phyloP scores from a whole-genome alignment of 352 stramenopile genomes.

The Phytophthora colocasiae region DNA sequence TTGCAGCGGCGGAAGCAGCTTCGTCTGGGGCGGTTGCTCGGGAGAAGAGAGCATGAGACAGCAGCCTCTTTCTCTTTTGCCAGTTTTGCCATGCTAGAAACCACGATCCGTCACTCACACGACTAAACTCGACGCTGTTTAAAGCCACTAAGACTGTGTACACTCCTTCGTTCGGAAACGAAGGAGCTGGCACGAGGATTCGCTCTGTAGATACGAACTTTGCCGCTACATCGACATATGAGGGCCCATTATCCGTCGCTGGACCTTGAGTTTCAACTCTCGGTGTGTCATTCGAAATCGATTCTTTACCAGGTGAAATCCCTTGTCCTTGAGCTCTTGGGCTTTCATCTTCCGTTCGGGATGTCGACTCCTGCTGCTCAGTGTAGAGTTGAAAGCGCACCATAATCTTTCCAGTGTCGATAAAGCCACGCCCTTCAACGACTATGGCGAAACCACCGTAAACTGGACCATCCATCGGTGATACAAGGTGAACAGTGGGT shows the following conservation, averaged over 20 bases:
- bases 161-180: slow-evolving; percentile 70
- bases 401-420: slow-evolving; percentile 66
- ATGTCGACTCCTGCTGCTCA: slow-evolving; percentile 17
- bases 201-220: slow-evolving; percentile 61
- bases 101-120: slow-evolving; percentile 60
- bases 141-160: slow-evolving; percentile 71
- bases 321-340: not conserved
- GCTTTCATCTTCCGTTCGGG: slow-evolving; percentile 20
- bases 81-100: slow-evolving; percentile 88
- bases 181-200: slow-evolving; percentile 53
- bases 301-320: slow-evolving; percentile 1
- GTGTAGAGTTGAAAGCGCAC: slow-evolving; percentile 69
- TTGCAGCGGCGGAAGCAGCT: slow-evolving; percentile 23
- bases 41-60: slow-evolving; percentile 49
- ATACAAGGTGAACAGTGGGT: slow-evolving; percentile 45
- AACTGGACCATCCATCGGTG: slow-evolving; percentile 78
- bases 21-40: slow-evolving; percentile 18
- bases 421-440: slow-evolving; percentile 67
- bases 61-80: slow-evolving; percentile 71
- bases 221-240: slow-evolving; percentile 28
- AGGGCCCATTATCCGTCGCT: not conserved
- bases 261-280: not conserved
- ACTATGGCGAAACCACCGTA: slow-evolving; percentile 72
- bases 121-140: slow-evolving; percentile 75
- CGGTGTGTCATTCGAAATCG: not conserved